Conservation (phyloP, 73 alveolate genomes). For the Paramecium pentaurelia region DNA sequence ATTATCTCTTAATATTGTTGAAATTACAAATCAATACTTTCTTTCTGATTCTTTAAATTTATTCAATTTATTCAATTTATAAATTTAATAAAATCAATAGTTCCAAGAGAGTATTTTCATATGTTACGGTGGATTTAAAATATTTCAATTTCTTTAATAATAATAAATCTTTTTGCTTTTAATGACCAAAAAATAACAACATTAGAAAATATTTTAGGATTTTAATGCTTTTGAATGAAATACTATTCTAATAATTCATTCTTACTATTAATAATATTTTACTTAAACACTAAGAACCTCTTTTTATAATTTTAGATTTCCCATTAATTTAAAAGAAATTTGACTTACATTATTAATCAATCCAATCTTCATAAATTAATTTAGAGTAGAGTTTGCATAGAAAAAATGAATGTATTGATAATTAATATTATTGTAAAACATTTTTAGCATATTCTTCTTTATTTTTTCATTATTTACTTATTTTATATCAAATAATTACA, state of each 20-base stretch:
- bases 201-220: too few relatives aligned
- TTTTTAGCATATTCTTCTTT: constrained; percentile 70
- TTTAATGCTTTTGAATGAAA: too few relatives aligned
- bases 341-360: constrained; percentile 80
- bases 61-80: constrained; percentile 86
- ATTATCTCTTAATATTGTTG: constrained; percentile 69
- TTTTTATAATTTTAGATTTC: constrained; percentile 66
- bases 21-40: constrained; percentile 70
- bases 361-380: constrained; percentile 85
- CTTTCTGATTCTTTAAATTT: constrained; percentile 1
- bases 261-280: too few relatives aligned
- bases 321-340: constrained; percentile 82
- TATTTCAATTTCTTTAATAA: constrained; percentile 59
- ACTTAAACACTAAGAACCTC: too few relatives aligned
- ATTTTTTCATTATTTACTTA: not conserved
- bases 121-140: constrained; percentile 73
- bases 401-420: constrained; percentile 90
- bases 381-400: constrained; percentile 88
- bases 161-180: too few relatives aligned
- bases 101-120: constrained; percentile 76
- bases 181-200: too few relatives aligned
- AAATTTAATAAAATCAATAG: constrained; percentile 85
- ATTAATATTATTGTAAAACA: constrained; percentile 85
- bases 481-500: not conserved
- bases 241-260: too few relatives aligned